These are phyloP conservation scores for Wickerhamiella alocasiicola DNA, from an alignment of 805 yeast genomes.

Conservation along the genomic window DNA sequence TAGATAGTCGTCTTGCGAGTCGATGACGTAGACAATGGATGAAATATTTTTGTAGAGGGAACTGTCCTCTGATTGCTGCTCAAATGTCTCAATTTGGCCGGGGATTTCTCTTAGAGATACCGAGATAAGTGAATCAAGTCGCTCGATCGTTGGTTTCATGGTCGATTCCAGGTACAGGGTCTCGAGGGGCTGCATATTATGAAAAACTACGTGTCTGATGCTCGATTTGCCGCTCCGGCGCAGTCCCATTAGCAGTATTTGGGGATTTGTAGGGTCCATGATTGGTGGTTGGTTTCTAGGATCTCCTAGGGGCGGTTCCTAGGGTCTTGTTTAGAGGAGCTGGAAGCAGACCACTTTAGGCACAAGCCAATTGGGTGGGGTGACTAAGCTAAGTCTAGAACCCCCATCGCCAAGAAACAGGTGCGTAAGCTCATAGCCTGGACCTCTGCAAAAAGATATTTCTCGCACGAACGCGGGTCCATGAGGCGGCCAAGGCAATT, in stretches of 20 bases:
- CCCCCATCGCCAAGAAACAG: no score
- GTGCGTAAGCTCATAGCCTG: no score
- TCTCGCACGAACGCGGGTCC: no score
- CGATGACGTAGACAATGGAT: constrained; percentile 87
- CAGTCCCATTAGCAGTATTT: constrained; percentile 68
- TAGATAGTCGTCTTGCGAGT: constrained; percentile 87
- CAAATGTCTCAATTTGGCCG: constrained; percentile 82
- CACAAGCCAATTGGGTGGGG: no score
- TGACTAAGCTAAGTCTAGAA: no score
- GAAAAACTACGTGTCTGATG: constrained; percentile 89
- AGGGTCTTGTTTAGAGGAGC: neutral
- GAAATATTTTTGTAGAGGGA: constrained; percentile 70
- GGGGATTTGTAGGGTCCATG: constrained; percentile 7
- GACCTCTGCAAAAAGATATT: no score
- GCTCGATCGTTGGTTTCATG: constrained; percentile 75
- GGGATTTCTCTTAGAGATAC: constrained; percentile 88
- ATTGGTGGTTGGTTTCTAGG: no score
- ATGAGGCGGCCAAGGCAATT: no score
- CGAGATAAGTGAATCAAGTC: constrained; percentile 71
- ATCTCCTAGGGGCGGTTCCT: no score
- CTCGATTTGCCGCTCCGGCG: constrained; percentile 78
- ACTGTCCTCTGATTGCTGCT: constrained; percentile 63
- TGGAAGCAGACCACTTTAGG: neutral
- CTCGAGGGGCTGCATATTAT: constrained; percentile 90
- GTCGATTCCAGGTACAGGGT: constrained; percentile 85